Percentiles rank a stretch among this genome's conserved stretches.
Evolutionary conservation across 306 rosid genomes (phyloP).

Genomic region (Glycine latifolia): DNA sequence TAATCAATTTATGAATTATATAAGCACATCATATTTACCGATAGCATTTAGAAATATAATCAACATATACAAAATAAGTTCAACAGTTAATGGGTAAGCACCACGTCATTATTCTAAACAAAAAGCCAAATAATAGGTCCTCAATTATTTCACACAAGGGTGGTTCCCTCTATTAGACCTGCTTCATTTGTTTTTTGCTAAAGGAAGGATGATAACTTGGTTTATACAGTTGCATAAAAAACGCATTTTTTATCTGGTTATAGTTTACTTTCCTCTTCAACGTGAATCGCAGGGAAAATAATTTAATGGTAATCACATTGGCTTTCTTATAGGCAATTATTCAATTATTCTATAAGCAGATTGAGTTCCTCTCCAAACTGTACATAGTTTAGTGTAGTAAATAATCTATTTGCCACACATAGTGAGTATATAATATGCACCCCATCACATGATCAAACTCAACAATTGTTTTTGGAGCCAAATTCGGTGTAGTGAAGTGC

Average conservation of each 20-base stretch:
- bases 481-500: background rate
- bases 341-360: background rate
- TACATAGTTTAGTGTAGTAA: background rate
- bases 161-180: slow-evolving; percentile 28
- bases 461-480: background rate
- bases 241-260: slow-evolving; percentile 7
- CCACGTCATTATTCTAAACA: background rate
- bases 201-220: background rate
- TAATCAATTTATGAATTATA: background rate
- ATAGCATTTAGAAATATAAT: background rate
- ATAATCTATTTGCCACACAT: background rate
- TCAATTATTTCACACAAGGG: slow-evolving; percentile 32
- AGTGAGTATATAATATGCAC: background rate
- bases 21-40: background rate
- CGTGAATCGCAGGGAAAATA: slow-evolving; percentile 1
- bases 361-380: background rate
- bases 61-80: background rate
- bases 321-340: too few relatives aligned
- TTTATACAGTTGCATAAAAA: slow-evolving; percentile 10
- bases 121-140: background rate
- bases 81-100: slow-evolving; percentile 3
- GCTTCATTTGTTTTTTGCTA: slow-evolving; percentile 14
- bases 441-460: background rate
- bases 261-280: background rate
- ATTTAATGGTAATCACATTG: background rate